Evolutionary conservation across 2,329 filamentous ascomycete genomes (phyloP).

Genomic region (Rachicladosporium sp.): DNA sequence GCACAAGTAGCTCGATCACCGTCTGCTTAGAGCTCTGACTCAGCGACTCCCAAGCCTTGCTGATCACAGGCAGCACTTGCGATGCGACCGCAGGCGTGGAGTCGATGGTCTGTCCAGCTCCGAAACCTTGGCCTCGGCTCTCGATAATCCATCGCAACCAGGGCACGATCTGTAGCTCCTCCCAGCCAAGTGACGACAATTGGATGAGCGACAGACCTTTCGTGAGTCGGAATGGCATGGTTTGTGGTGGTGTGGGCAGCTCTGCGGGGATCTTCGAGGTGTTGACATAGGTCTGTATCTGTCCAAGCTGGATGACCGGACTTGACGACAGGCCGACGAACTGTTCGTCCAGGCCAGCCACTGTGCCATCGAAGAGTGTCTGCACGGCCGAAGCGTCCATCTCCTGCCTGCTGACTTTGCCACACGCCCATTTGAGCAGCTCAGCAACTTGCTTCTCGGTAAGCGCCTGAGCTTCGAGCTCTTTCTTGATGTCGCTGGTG

Average conservation of each 20-base stretch:
- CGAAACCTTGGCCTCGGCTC: conserved; percentile 46
- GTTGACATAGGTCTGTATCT: conserved; percentile 63
- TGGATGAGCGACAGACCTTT: conserved; percentile 54
- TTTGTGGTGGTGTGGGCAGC: conserved; percentile 66
- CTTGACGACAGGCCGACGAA: conserved; percentile 44
- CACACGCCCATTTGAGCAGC: conserved; percentile 74
- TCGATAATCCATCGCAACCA: conserved; percentile 78
- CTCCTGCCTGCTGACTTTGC: conserved; percentile 58
- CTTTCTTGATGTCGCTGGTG: conserved; percentile 69
- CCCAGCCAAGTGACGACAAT: conserved; percentile 74
- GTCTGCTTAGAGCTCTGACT: conserved; percentile 53
- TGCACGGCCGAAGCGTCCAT: conserved; percentile 57
- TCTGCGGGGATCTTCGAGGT: conserved; percentile 69
- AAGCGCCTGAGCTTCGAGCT: conserved; percentile 71
- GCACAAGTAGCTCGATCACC: conserved; percentile 52
- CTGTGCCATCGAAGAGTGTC: conserved; percentile 64
- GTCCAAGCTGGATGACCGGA: conserved; percentile 63
- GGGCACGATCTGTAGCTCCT: conserved; percentile 66
- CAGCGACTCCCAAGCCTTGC: conserved; percentile 82
- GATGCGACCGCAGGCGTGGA: conserved; percentile 61
- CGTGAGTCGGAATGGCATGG: conserved; percentile 76
- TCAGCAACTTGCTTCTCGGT: conserved; percentile 64
- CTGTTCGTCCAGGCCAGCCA: conserved; percentile 50
- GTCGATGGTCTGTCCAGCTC: conserved; percentile 57
- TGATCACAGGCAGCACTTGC: conserved; percentile 65